Evolutionary conservation across 2,329 filamentous ascomycete genomes (phyloP).

Genomic region (Fusarium sp.): DNA sequence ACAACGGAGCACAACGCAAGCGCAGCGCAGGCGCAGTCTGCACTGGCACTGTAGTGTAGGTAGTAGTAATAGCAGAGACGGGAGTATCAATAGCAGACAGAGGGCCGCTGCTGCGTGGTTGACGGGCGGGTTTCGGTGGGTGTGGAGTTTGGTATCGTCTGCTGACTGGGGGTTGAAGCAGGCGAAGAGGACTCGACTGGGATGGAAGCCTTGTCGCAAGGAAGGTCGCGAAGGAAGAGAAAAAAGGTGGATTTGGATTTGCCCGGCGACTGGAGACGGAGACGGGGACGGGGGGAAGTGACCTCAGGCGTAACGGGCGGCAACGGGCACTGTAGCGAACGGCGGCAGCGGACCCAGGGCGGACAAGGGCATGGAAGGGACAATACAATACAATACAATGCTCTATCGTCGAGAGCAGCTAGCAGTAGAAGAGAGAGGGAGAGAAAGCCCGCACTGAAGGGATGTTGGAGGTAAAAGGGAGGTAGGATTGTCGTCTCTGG

Average conservation of each 20-base stretch:
- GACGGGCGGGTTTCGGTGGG: conserved; percentile 11
- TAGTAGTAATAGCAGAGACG: conserved; percentile 14
- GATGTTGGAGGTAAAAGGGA: conserved; percentile 19
- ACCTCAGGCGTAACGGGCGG: neutral
- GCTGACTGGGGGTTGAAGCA: conserved; percentile 21
- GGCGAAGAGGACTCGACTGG: conserved; percentile 25
- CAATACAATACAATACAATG: neutral
- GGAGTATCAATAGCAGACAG: conserved; percentile 4
- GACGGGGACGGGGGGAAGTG: neutral
- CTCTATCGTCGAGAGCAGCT: neutral
- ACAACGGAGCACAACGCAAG: conserved; percentile 30
- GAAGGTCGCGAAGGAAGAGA: conserved; percentile 3
- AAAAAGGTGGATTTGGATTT: conserved; percentile 21
- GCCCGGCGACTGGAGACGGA: neutral
- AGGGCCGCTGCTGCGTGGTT: neutral
- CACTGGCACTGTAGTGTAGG: conserved; percentile 6
- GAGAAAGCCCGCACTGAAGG: neutral
- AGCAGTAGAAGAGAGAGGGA: conserved; percentile 3
- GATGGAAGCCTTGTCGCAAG: conserved; percentile 20
- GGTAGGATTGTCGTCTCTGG: conserved; percentile 16
- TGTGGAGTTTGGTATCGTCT: conserved; percentile 27
- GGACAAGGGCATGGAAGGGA: neutral
- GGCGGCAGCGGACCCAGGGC: neutral
- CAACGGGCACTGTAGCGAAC: neutral
- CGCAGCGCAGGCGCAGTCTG: conserved; percentile 23